Base-by-base conservation (phyloP, 768 basidiomycete genomes). In the Kwoniella mangroviensis region DNA sequence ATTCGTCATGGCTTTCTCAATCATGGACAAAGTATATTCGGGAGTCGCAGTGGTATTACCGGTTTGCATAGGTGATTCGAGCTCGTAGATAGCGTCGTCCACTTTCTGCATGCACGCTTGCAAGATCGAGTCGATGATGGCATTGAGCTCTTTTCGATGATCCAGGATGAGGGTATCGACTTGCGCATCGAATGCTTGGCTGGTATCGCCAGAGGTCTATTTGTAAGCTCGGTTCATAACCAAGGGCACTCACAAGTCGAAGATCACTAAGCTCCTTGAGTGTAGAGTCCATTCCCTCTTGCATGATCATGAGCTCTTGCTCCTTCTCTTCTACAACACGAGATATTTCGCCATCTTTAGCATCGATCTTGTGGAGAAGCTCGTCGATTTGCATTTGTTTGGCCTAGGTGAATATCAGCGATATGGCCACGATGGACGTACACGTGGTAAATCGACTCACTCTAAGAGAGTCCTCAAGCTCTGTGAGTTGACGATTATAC, bases 311-410 rank as follows among this genome's bases (percentile, higher is more conserved):
- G 60, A 98, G 92, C 83, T 99, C 97, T 81, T 95, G 90, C 80
- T 98, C 97, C 85, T 98, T 98, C 85, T 99, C 97, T 15, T 98
- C 94, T 42, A 91, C 87, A 5, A 94, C 81, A 34, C 88, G 89
- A 73, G 96, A 94, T 69, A 94, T 74, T 75, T 98, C 94, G 49
- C 85, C 87, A 26, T 86, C 84, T 62, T 91, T 88, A 68, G 87
- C 86, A 79, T 97, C 89, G 74, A 98, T 84, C 84, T 93, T 95
- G 72, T 82, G 81, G 28, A 97, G 86, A 19, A 98, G 86, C 67
- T 98, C 94, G 79, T 99, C 97, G 71, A 99, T 96, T 82, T 96
- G 94, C 72, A 91, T 86, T 88, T 98, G 96, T 83, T 99, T 99
- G 40, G 92, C 84, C 96, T 98, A 75, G 12, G 17, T 17, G 24